Conservation (phyloP, 257 asterid genomes). For the Sherardia arvensis region DNA sequence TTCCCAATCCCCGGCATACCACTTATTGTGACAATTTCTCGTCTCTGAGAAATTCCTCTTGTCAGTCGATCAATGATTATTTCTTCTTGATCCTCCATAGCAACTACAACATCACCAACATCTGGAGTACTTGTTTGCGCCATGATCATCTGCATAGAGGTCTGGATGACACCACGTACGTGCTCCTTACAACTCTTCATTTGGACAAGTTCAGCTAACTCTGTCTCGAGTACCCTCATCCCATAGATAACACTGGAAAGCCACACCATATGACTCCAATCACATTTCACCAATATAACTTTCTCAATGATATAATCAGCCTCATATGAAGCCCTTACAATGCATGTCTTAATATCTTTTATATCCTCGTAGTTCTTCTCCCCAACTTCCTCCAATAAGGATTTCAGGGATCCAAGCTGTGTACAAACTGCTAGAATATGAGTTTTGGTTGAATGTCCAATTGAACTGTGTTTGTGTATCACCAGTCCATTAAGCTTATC, state of each 20-base stretch:
- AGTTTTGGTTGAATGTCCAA: not conserved
- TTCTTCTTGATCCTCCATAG: slow-evolving; percentile 5
- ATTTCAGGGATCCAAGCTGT: not conserved
- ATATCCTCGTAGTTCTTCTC: not conserved
- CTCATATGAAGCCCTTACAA: not conserved
- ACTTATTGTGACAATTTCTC: slow-evolving; percentile 8
- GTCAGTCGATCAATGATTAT: slow-evolving; percentile 2
- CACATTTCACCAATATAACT: not conserved
- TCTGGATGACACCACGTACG: not conserved
- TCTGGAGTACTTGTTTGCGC: not conserved
- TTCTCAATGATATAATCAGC: slow-evolving; percentile 1
- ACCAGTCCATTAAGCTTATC: not conserved
- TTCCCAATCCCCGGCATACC: slow-evolving; percentile 3
- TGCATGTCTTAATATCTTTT: slow-evolving; percentile 1
- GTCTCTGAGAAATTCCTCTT: not conserved
- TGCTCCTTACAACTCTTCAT: not conserved
- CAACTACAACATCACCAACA: not conserved
- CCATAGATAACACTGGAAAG: not conserved
- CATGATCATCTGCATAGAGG: not conserved
- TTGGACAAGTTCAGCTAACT: not conserved
- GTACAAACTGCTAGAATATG: not conserved
- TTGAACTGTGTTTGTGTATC: not conserved
- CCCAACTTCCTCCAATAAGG: not conserved
- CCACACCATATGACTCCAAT: slow-evolving; percentile 7
- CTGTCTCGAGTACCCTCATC: slow-evolving; percentile 1